These are phyloP conservation scores for Fonsecaea pugnacius DNA, from an alignment of 2,329 filamentous ascomycete genomes.

Conservation along the genomic window DNA sequence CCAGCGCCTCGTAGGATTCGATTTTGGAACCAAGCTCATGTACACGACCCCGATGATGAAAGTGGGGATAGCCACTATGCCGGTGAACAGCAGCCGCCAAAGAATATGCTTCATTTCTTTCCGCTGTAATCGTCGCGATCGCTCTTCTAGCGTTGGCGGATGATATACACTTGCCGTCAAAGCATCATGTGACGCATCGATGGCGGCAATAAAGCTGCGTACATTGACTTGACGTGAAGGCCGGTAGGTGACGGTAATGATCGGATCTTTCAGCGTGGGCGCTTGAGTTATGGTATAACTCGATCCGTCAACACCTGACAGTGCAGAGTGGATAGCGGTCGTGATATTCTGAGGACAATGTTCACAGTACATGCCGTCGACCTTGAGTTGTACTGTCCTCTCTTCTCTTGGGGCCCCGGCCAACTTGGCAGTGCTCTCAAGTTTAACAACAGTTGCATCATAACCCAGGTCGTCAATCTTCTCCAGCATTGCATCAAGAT, in stretches of 20 bases:
- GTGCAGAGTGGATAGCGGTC: conserved; percentile 36
- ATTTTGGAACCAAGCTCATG: conserved; percentile 75
- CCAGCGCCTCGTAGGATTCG: conserved; percentile 63
- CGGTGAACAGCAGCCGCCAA: conserved; percentile 70
- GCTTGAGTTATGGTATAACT: conserved; percentile 55
- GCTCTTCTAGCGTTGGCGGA: conserved; percentile 80
- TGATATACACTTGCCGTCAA: conserved; percentile 75
- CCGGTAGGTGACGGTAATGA: conserved; percentile 71
- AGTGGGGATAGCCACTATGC: conserved; percentile 74
- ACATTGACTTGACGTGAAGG: conserved; percentile 75
- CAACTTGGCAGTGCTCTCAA: conserved; percentile 44
- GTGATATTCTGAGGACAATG: conserved; percentile 64
- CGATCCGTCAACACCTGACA: conserved; percentile 43
- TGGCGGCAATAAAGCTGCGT: conserved; percentile 70
- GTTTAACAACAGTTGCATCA: conserved; percentile 63
- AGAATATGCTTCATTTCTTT: conserved; percentile 72
- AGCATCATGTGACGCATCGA: conserved; percentile 67
- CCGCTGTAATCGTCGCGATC: conserved; percentile 72
- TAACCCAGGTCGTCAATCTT: conserved; percentile 67
- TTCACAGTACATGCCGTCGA: conserved; percentile 76
- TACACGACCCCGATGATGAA: conserved; percentile 88
- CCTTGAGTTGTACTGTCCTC: conserved; percentile 65
- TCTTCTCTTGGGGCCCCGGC: conserved; percentile 34
- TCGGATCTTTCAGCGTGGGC: conserved; percentile 65
- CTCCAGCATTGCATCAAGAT: conserved; percentile 52